phyloP scores from a whole-genome alignment of 1,139 yeast genomes.

The Yamadazyma songkhlaensis region DNA sequence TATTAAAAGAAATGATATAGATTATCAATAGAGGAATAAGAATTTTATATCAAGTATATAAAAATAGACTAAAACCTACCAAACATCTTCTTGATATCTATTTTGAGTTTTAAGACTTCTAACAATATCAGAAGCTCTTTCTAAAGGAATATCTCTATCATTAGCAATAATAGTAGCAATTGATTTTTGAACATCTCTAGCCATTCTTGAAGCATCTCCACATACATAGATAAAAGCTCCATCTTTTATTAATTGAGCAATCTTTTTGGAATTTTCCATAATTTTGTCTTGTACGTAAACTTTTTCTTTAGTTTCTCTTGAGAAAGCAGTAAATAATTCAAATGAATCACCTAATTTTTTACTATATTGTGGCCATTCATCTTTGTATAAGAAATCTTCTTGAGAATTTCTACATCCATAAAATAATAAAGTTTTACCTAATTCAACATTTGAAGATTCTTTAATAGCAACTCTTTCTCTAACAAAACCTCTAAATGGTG shows the following conservation, averaged over 20 bases:
- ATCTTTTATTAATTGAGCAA: conserved; percentile 55
- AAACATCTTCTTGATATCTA: conserved; percentile 95
- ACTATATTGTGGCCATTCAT: conserved; percentile 80
- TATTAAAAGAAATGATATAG: conserved; percentile 9
- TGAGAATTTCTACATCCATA: conserved; percentile 78
- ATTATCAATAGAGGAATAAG: conserved; percentile 1
- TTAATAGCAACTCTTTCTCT: conserved; percentile 64
- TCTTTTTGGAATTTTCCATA: conserved; percentile 51
- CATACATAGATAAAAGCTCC: conserved; percentile 94
- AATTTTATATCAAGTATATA: too few relatives aligned
- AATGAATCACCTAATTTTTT: conserved; percentile 62
- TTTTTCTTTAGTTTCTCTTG: conserved; percentile 68
- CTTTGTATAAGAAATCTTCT: conserved; percentile 78
- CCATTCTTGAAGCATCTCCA: conserved; percentile 97
- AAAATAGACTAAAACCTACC: too few relatives aligned
- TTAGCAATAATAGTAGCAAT: conserved; percentile 61
- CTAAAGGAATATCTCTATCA: conserved; percentile 56
- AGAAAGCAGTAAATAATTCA: conserved; percentile 79
- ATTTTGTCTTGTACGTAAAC: conserved; percentile 87
- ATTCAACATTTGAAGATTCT: conserved; percentile 47
- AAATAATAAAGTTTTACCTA: conserved; percentile 76
- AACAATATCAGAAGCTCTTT: conserved; percentile 72
- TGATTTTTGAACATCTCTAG: conserved; percentile 87
- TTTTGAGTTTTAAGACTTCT: conserved; percentile 82
- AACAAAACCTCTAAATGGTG: conserved; percentile 92